phyloP scores from a whole-genome alignment of 257 asterid species.

The Ehretia macrophylla region DNA sequence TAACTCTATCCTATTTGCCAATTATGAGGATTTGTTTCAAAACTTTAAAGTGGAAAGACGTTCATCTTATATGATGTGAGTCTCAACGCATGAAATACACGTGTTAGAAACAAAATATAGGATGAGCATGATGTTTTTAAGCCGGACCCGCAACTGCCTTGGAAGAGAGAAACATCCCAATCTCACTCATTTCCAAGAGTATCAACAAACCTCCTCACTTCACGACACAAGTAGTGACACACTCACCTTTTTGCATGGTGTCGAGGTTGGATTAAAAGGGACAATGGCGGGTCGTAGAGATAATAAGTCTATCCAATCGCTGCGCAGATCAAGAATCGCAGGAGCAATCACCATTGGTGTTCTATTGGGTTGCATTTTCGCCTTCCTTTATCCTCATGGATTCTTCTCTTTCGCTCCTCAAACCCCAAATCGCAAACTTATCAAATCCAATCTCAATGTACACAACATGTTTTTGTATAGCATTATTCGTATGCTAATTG shows the following conservation, averaged over 20 bases:
- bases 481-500: not conserved
- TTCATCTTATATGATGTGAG: no score
- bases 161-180: no score
- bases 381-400: constrained; percentile 61
- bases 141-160: no score
- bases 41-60: no score
- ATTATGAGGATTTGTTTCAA: no score
- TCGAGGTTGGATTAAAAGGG: not conserved
- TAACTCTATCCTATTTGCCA: no score
- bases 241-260: not conserved
- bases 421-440: constrained; percentile 21
- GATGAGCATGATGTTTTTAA: no score
- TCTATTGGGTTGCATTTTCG: constrained; percentile 60
- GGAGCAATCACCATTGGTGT: constrained; percentile 59
- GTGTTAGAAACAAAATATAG: no score
- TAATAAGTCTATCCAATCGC: constrained; percentile 29
- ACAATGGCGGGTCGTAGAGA: constrained; percentile 70
- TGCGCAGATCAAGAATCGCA: constrained; percentile 58
- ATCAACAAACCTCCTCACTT: no score
- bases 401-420: constrained; percentile 39
- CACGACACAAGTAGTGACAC: no score
- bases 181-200: no score
- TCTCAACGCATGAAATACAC: no score
- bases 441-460: constrained; percentile 45
- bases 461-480: not conserved